Evolutionary conservation across 2,329 filamentous ascomycete species (phyloP).

Genomic region (Alternaria sp.): DNA sequence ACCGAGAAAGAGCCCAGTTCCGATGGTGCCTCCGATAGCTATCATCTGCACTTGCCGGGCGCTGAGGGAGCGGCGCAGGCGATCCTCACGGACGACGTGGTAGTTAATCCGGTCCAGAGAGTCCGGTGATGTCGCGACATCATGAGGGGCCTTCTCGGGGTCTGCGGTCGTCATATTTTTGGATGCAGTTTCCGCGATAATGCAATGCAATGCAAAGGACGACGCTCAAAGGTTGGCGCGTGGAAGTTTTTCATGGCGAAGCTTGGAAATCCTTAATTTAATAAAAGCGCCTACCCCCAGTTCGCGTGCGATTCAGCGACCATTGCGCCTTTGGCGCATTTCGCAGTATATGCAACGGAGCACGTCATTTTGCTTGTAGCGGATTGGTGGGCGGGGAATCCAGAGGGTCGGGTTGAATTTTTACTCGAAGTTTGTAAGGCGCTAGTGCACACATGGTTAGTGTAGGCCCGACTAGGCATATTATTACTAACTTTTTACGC

Average conservation of each 20-base stretch:
- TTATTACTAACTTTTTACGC: background rate
- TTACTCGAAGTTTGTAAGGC: slow-evolving; percentile 4
- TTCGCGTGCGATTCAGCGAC: slow-evolving; percentile 18
- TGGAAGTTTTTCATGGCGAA: slow-evolving; percentile 38
- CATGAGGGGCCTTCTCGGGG: slow-evolving; percentile 27
- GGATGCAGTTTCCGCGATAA: background rate
- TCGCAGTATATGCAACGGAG: slow-evolving; percentile 25
- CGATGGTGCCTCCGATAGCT: slow-evolving; percentile 67
- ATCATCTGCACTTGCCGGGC: slow-evolving; percentile 68
- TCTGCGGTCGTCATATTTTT: slow-evolving; percentile 23
- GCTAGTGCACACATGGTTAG: background rate
- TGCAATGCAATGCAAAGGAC: slow-evolving; percentile 9
- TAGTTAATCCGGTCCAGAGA: slow-evolving; percentile 19
- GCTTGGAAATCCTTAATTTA: slow-evolving; percentile 17
- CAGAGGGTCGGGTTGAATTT: slow-evolving; percentile 7
- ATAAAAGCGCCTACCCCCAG: slow-evolving; percentile 8
- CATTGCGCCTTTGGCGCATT: slow-evolving; percentile 8
- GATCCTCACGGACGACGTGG: slow-evolving; percentile 36
- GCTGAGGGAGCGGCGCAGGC: slow-evolving; percentile 36
- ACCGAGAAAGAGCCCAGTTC: slow-evolving; percentile 68
- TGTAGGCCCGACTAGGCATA: too few species aligned
- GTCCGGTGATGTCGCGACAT: slow-evolving; percentile 24
- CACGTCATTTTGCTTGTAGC: slow-evolving; percentile 30
- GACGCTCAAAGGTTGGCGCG: slow-evolving; percentile 10
- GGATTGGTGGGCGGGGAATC: slow-evolving; percentile 28